Evolutionary conservation across 805 yeast species (phyloP), one percentile per base, ranked within the genome.

Genomic region (Pichia insulana): DNA sequence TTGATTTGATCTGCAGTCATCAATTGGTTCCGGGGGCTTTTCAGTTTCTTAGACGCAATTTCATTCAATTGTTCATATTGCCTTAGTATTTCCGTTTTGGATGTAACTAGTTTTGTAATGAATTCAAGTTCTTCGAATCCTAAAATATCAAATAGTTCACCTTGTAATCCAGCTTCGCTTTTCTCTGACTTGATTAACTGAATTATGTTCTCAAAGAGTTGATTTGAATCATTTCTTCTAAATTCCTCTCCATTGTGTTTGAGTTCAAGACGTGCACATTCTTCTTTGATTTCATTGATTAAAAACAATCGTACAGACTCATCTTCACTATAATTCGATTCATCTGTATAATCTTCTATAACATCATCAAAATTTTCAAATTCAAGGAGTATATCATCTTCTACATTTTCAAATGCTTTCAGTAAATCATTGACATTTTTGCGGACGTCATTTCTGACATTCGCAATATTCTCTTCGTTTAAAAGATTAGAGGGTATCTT

Each of bases 51-150:
- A 37, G 25, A 30, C 26, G 27, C 34, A 18, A 9, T 9, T 3
- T 16, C 27, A 17, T 19, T 28, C 34, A 13, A 22, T 43, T 30
- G 7, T 13, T 49, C 32, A 46, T 53, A 47, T 37, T 56, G 54
- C 8, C 46, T 52, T 5, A 64, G n/a, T 3, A 65, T 48, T 13
- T 52, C 55, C 0, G 53, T 53, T 51, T 69, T 73, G 39, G 74
- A 62, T 40, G 71, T 72, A 4, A 86, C 58, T 11, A 87, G 62
- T 36, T 69, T 72, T 1, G 87, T 71, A 9, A 89, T 83, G 39
- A 89, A 61, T 41, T 87, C 96, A 47, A 92, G 72, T 55, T 86
- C 83, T 20, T 87, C 96, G 51, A 78, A 83, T 0, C 98, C 98
- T 1, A 92, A 59, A 7, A 85, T 68, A 57, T 88, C 96, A 46